Conservation (phyloP, 208 protist species). For the Naegleria fowleri region DNA sequence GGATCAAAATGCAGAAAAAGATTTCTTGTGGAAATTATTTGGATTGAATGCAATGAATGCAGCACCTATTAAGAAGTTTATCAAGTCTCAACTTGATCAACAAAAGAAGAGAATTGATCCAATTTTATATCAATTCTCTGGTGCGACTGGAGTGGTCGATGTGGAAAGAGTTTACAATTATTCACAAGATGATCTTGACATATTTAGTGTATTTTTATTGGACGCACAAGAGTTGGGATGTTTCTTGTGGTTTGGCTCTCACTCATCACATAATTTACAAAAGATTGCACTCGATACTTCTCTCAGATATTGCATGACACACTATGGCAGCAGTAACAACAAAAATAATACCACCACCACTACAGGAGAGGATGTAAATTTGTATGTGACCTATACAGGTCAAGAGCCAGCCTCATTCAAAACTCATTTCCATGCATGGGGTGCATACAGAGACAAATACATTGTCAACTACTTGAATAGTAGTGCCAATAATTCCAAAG, state of each 20-base stretch:
- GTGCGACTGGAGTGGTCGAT: not conserved
- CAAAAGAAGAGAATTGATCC: not conserved
- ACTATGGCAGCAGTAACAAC: not conserved
- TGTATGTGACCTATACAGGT: not conserved
- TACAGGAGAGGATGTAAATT: not conserved
- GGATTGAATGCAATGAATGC: not conserved
- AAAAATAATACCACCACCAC: too few relatives aligned
- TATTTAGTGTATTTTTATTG: not conserved
- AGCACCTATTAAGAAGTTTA: not conserved
- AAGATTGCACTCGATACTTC: not conserved
- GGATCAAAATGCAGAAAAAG: not conserved
- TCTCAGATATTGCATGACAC: not conserved
- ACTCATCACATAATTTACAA: not conserved
- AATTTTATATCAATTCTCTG: not conserved
- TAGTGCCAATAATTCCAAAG: not conserved
- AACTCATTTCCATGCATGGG: not conserved
- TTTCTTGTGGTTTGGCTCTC: not conserved
- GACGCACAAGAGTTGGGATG: not conserved
- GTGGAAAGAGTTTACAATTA: not conserved
- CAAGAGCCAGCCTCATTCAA: conserved; percentile 1
- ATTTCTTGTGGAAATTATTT: not conserved
- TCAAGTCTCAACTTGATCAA: not conserved
- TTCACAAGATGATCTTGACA: conserved; percentile 6
- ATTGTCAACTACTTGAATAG: not conserved
- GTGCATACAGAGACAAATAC: not conserved